Base-by-base conservation (phyloP, 139 green algal genomes). In the Trebouxia sp. region DNA sequence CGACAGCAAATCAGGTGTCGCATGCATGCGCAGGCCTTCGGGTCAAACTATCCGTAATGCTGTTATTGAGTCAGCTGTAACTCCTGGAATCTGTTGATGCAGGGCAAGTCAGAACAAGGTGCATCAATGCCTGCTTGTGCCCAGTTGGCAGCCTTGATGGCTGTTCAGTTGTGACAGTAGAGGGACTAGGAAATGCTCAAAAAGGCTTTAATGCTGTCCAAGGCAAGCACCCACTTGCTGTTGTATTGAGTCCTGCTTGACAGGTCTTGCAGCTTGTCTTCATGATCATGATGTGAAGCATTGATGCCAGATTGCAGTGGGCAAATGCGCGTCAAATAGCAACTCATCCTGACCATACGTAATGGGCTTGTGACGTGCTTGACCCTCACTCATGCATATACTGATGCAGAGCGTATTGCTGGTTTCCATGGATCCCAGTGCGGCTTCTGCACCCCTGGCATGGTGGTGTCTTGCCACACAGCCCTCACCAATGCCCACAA, bases 391-490 rank as follows among this genome's bases (percentile, higher is more conserved):
- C 10, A 78, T 38, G 1, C 5, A 38, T 38, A 20, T 77, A 6
- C 10, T 38, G 0, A 5, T 56, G 41, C 67, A 77, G 72, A 79
- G 45, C 72, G 45, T 39, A 58, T 79, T 43, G 72, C 42, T 43
- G 30, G 24, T 7, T 42, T 58, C 45, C 45, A 82, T 55, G 81
- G 42, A 24, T 67, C 45, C 9, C 65, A 97, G 78, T 97, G 93
- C 80, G 93, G 93, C 45, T 95, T 90, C 87, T 97, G 93, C 87
- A 94, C 92, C 1, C 91, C 92, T 24, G 93, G 91, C 24, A 86
- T 94, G 42, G 87, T 90, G 0, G 76, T 92, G 0, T 82, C 85
- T 6, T 88, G 80, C 53, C 87, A 88, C 26, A 80, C 87, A 6
- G 85, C 85, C 11, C 84, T 91, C 14, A 32, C 39, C 38, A 82